Base-by-base conservation (phyloP, 1,284 basidiomycete species). In the Sanghuangporus baumii region DNA sequence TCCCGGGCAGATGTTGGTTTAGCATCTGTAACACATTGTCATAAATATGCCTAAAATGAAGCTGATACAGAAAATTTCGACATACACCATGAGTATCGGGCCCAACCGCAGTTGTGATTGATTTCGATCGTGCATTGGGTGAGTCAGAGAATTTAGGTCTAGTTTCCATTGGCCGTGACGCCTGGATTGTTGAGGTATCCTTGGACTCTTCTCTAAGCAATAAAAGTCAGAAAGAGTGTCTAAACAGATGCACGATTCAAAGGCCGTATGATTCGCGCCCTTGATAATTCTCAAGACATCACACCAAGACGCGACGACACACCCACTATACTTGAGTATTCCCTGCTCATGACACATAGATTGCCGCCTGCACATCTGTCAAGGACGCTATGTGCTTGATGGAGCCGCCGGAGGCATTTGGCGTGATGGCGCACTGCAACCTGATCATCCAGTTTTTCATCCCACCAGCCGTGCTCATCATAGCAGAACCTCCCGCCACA, bases 31-130 rank as follows among this genome's bases (percentile, higher is more conserved):
- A 7, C 5, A 31, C 14, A 9, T 18, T 9, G 26, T 40, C 14
- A 34, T 8, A 14, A 37, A 36, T 41, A 11, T 12, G 18, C 37
- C 37, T 20, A 26, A 59, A 40, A 26, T 4, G 18, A 36, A 41
- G 3, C 26, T 26, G 1, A 26, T 31, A 31, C 26, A 31, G 26
- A n/a, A 36, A n/a, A 2, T 55, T 20, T 46, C 40, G 47, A 79
- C 86, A 65, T 75, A 93, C 91, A 14, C 91, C 91, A 71, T 85
- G 80, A 0, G 91, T 93, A 66, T 92, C 86, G 55, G 84, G 73
- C 4, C 84, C 83, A 20, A 86, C 84, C 2, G 87, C 88, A 14
- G 83, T 81, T 0, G 89, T 90, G 62, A 92, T 87, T 4, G 85
- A 84, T 75, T 88, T 88, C 66, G 87, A 89, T 54, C 87, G 83